These are phyloP conservation scores for Thraustotheca clavata DNA, from an alignment of 352 stramenopile species.

Conservation along the genomic window DNA sequence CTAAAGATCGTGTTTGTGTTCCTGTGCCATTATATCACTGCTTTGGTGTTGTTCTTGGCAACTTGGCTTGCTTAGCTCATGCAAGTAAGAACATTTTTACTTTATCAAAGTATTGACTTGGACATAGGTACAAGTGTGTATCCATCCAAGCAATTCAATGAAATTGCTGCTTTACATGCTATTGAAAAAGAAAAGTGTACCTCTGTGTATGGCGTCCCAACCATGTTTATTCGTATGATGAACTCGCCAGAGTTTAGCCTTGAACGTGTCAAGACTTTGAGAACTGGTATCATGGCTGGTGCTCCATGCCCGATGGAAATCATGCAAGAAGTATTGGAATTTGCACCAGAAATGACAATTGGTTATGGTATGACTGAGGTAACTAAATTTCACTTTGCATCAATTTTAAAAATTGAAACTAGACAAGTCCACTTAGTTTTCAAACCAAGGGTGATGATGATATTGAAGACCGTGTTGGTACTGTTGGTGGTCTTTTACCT, in stretches of 20 bases:
- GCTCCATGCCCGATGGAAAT: constrained; percentile 24
- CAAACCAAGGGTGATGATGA: constrained; percentile 22
- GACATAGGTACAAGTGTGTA: constrained; percentile 20
- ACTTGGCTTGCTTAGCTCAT: constrained; percentile 23
- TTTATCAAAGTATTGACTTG: not conserved
- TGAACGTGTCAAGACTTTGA: constrained; percentile 1
- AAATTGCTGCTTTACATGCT: constrained; percentile 4
- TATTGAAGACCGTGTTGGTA: constrained; percentile 22
- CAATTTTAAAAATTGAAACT: too few species aligned
- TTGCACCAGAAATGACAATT: constrained; percentile 24
- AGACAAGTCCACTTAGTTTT: constrained; percentile 27
- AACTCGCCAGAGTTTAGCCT: constrained; percentile 19
- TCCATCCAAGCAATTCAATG: constrained; percentile 22
- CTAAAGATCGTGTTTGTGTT: constrained; percentile 21
- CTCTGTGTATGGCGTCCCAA: constrained; percentile 25
- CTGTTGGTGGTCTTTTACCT: constrained; percentile 22
- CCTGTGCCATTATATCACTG: constrained; percentile 26
- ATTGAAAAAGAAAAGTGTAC: constrained; percentile 21
- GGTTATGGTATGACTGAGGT: constrained; percentile 26
- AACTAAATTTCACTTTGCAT: not conserved
- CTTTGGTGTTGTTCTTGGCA: constrained; percentile 25
- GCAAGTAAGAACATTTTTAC: constrained; percentile 2
- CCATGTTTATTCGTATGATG: constrained; percentile 27
- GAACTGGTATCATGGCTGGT: constrained; percentile 28
- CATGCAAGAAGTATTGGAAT: constrained; percentile 21